Conservation (phyloP, 1,284 basidiomycete species). For the Wolfiporia cocos region DNA sequence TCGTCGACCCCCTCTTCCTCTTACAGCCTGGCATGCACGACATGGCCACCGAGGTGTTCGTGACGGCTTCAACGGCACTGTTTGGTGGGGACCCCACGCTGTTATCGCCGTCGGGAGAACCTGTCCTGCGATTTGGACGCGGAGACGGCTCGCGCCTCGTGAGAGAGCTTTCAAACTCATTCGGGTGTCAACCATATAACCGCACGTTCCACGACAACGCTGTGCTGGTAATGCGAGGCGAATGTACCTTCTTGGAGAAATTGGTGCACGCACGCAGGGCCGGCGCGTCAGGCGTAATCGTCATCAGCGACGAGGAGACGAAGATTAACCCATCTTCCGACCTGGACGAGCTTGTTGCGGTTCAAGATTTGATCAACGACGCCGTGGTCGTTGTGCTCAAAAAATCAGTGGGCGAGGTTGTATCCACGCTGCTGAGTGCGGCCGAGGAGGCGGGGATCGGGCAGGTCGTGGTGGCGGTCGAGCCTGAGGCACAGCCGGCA, state of each 20-base stretch:
- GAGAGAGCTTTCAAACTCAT: slow-evolving; percentile 40
- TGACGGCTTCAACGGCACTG: slow-evolving; percentile 57
- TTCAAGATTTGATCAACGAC: slow-evolving; percentile 47
- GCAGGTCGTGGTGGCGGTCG: slow-evolving; percentile 47
- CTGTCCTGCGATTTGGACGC: slow-evolving; percentile 38
- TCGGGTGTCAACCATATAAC: slow-evolving; percentile 56
- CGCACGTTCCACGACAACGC: slow-evolving; percentile 42
- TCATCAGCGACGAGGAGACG: slow-evolving; percentile 57
- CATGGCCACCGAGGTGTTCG: slow-evolving; percentile 37
- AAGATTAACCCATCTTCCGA: slow-evolving; percentile 66
- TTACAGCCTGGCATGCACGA: slow-evolving; percentile 29
- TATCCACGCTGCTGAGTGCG: slow-evolving; percentile 53
- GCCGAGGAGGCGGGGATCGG: slow-evolving; percentile 40
- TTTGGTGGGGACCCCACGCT: slow-evolving; percentile 64
- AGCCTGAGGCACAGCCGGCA: slow-evolving; percentile 30
- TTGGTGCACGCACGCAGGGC: slow-evolving; percentile 55
- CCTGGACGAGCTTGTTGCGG: slow-evolving; percentile 45
- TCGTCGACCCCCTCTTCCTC: slow-evolving; percentile 38
- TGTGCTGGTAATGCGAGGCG: slow-evolving; percentile 59
- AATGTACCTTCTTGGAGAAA: slow-evolving; percentile 82
- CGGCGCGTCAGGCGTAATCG: slow-evolving; percentile 70
- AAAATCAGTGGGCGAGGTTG: slow-evolving; percentile 39
- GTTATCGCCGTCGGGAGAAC: slow-evolving; percentile 14
- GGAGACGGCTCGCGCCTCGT: slow-evolving; percentile 46
- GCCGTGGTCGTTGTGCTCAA: slow-evolving; percentile 58